Conservation (phyloP, 306 rosid genomes). For the Hylodesmum podocarpum region DNA sequence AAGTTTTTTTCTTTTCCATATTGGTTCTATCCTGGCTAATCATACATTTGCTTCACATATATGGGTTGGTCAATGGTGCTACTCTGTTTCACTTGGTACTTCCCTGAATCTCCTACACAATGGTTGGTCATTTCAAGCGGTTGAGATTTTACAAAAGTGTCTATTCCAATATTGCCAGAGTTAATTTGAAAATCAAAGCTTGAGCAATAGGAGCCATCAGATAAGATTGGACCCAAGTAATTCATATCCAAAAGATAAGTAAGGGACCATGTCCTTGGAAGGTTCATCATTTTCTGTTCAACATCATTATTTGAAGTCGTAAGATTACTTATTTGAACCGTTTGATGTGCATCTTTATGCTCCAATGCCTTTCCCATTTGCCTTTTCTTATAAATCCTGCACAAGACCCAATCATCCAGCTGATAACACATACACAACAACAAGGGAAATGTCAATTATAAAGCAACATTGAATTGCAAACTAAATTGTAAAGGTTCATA, state of each 20-base stretch:
- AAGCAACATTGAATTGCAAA: background rate
- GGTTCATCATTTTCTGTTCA: conserved; percentile 50
- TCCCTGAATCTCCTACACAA: conserved; percentile 42
- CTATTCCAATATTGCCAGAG: conserved; percentile 33
- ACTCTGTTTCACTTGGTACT: conserved; percentile 42
- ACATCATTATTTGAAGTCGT: conserved; percentile 18
- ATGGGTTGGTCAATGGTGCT: conserved; percentile 40
- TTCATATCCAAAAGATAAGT: conserved; percentile 72
- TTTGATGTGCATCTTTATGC: conserved; percentile 41
- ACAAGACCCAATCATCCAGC: conserved; percentile 97
- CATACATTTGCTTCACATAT: conserved; percentile 44
- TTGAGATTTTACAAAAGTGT: conserved; percentile 41
- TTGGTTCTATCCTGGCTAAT: conserved; percentile 32
- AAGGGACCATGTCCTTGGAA: conserved; percentile 65
- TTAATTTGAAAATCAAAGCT: conserved; percentile 43
- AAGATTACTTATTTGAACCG: conserved; percentile 31
- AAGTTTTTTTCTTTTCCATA: conserved; percentile 12
- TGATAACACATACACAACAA: conserved; percentile 38
- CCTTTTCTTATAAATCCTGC: conserved; percentile 86
- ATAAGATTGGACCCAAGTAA: conserved; percentile 61
- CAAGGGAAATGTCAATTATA: conserved; percentile 22
- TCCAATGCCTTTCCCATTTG: conserved; percentile 49
- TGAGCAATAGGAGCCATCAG: conserved; percentile 49
- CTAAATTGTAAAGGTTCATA: background rate
- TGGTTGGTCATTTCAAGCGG: conserved; percentile 35